Conservation (phyloP, 2,329 filamentous ascomycete genomes). For the Dactylonectria estremocensis region DNA sequence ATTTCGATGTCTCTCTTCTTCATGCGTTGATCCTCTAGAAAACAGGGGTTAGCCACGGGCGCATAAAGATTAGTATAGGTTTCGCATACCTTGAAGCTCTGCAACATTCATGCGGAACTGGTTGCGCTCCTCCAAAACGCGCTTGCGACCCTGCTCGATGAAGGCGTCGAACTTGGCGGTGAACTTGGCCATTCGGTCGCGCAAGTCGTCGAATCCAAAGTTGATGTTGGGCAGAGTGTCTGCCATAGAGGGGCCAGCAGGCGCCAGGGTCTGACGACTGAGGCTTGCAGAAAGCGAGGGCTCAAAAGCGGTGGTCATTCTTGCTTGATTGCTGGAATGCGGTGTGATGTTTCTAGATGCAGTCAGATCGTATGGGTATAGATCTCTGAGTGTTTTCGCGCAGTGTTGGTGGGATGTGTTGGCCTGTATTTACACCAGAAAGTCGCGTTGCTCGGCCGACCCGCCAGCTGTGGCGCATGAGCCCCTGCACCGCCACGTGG, state of each 20-base stretch:
- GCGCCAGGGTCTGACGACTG: conserved; percentile 70
- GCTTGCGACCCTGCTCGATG: conserved; percentile 91
- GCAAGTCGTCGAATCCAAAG: conserved; percentile 96
- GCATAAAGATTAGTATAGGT: background rate
- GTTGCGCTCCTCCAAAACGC: conserved; percentile 93
- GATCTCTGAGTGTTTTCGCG: conserved; percentile 8
- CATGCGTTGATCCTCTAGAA: conserved; percentile 89
- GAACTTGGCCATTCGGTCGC: conserved; percentile 95
- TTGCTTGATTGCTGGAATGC: conserved; percentile 4
- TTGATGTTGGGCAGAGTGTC: conserved; percentile 90
- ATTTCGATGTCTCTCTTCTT: conserved; percentile 91
- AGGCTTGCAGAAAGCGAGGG: conserved; percentile 77
- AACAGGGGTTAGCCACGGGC: conserved; percentile 8
- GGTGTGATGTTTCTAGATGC: background rate
- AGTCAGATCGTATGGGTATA: background rate
- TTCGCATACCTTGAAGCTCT: conserved; percentile 86
- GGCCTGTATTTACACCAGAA: conserved; percentile 41
- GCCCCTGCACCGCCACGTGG: conserved; percentile 49
- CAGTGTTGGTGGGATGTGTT: conserved; percentile 21
- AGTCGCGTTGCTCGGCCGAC: conserved; percentile 52
- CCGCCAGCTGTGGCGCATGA: conserved; percentile 43
- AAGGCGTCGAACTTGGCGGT: conserved; percentile 92
- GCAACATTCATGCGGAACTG: conserved; percentile 92
- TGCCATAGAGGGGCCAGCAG: conserved; percentile 76
- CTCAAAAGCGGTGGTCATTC: conserved; percentile 76